phyloP scores from a whole-genome alignment of 2,329 filamentous ascomycete genomes.

The Microthyrium microscopicum region DNA sequence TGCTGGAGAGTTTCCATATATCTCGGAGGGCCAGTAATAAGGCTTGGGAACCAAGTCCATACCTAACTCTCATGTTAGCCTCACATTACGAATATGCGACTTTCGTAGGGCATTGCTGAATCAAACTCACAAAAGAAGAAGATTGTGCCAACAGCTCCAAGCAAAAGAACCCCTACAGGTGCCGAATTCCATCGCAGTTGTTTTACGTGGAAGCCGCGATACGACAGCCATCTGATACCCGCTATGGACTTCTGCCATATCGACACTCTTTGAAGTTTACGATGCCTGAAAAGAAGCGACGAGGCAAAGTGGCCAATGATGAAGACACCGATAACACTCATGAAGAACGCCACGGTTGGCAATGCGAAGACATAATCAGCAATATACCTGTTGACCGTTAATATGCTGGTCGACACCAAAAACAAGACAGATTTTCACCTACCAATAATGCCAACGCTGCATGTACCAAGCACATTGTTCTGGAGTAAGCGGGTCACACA shows the following conservation, averaged over 20 bases:
- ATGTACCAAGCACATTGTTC: conserved; percentile 30
- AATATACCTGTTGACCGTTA: conserved; percentile 26
- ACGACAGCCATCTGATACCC: conserved; percentile 14
- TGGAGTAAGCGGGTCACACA: conserved; percentile 21
- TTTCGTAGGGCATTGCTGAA: conserved; percentile 71
- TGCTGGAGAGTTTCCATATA: conserved; percentile 64
- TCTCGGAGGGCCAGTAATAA: conserved; percentile 75
- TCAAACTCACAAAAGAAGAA: conserved; percentile 41
- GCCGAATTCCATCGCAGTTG: conserved; percentile 15
- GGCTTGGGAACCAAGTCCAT: conserved; percentile 73
- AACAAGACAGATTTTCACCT: conserved; percentile 10
- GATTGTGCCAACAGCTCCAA: conserved; percentile 12
- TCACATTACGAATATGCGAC: conserved; percentile 49
- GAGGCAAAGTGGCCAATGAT: conserved; percentile 23
- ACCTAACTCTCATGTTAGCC: conserved; percentile 28
- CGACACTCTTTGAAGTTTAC: conserved; percentile 5
- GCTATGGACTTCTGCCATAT: conserved; percentile 11
- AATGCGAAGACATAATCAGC: conserved; percentile 38
- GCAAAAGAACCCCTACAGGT: conserved; percentile 14
- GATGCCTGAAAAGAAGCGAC: conserved; percentile 14
- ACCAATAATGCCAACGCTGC: conserved; percentile 34
- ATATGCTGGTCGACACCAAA: not conserved
- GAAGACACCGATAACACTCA: conserved; percentile 32
- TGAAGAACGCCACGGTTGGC: conserved; percentile 36
- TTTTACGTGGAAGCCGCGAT: conserved; percentile 14